Base-by-base conservation (phyloP, 345 rosid genomes). In the Eucalyptus pauciflora region DNA sequence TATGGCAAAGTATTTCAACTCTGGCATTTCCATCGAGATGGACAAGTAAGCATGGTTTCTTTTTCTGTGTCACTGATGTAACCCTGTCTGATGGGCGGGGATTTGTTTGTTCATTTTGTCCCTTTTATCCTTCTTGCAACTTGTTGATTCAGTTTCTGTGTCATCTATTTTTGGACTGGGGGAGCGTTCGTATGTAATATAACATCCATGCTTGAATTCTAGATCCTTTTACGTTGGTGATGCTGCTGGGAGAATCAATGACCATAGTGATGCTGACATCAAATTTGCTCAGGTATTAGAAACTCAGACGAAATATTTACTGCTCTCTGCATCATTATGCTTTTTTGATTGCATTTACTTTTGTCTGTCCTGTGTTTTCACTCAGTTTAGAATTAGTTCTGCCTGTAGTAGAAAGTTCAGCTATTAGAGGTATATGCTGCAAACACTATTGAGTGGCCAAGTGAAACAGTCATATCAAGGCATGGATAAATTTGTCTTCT, bases 171-270 rank as follows among this genome's bases (percentile, higher is more conserved):
- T 88, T 50, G 22, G 48, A 76, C 83, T 10, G 48, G 9, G 43
- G 8, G 29, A 41, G 8, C 14, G 3, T 76, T 41, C 0, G 14
- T 37, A 41, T 41, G 15, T 76, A 76, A 76, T 76, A 41, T 76
- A 37, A 37, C 83, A 37, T 76, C 50, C 50, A n/a, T 60, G 58
- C 81, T 43, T 89, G 50, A 87, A 56, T 76, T 90, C 87, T 90
- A 98, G 99, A 92, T 97, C 99, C 10, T 98, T 97, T 90, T 98
- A 96, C 88, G 99, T 97, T 71, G 99, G 99, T 27, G 99, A 98
- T 91, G 99, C 99, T 86, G 98, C 98, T 7, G 99, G 99, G 88
- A 96, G 99, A 91, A 89, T 86, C 51, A 87, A 88, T 10, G 99
- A 98, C 92, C 98, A 96, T 90, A 95, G 99, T 88, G 97, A 98